These are phyloP conservation scores for Pascua sp. DNA, from an alignment of 1,284 basidiomycete species.

Conservation along the genomic window DNA sequence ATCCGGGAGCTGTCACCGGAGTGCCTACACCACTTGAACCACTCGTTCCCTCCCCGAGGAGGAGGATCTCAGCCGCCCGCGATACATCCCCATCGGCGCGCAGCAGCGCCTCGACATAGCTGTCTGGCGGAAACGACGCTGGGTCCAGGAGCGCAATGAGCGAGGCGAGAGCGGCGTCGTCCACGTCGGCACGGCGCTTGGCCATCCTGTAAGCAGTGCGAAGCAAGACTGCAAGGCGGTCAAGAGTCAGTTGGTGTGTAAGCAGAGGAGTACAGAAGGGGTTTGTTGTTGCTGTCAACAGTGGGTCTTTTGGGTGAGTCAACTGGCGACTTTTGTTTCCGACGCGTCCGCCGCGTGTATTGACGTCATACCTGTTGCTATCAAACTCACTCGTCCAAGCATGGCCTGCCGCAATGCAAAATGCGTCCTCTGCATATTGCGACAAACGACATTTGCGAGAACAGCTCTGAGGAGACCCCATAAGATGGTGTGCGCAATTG, in stretches of 20 bases:
- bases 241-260: not conserved
- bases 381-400: too few species aligned
- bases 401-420: too few species aligned
- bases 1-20: too few species aligned
- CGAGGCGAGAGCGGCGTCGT: slow-evolving; percentile 36
- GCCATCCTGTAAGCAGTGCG: too few species aligned
- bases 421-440: too few species aligned
- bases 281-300: too few species aligned
- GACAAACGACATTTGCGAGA: too few species aligned
- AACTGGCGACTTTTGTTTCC: not conserved
- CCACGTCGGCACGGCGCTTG: not conserved
- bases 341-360: too few species aligned
- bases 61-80: slow-evolving; percentile 55
- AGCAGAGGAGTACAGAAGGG: too few species aligned
- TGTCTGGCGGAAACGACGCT: slow-evolving; percentile 28
- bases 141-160: slow-evolving; percentile 44
- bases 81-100: slow-evolving; percentile 60
- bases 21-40: not conserved
- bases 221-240: not conserved
- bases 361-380: too few species aligned
- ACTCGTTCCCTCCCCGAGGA: slow-evolving; percentile 25
- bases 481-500: not conserved
- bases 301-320: not conserved
- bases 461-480: not conserved
- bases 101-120: slow-evolving; percentile 60